phyloP scores from a whole-genome alignment of 2,329 filamentous ascomycete species.

The Onygenales sp. region DNA sequence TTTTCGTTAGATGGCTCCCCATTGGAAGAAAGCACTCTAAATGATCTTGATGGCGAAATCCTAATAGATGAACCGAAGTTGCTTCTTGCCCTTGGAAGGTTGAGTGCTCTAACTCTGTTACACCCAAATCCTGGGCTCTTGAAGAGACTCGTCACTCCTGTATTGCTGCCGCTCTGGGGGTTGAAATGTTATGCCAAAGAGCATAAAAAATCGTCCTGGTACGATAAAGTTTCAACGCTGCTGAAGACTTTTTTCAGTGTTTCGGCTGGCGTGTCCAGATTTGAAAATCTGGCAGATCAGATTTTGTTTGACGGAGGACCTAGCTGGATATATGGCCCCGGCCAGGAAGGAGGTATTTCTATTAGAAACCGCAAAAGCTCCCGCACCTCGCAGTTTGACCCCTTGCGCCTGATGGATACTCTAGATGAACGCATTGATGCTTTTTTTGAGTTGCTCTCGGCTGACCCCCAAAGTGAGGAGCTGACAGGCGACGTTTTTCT shows the following conservation, averaged over 20 bases:
- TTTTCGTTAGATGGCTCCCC: conserved; percentile 13
- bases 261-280: conserved; percentile 25
- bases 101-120: conserved; percentile 27
- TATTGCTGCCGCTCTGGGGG: conserved; percentile 34
- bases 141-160: conserved; percentile 30
- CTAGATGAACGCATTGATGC: conserved; percentile 29
- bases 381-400: conserved; percentile 12
- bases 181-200: conserved; percentile 28
- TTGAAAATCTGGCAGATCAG: conserved; percentile 31
- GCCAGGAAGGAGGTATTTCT: conserved; percentile 15
- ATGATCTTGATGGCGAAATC: conserved; percentile 5
- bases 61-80: conserved; percentile 22
- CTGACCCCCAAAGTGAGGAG: conserved; percentile 32
- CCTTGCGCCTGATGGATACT: conserved; percentile 25
- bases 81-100: conserved; percentile 23
- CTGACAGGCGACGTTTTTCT: conserved; percentile 33
- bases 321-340: conserved; percentile 26
- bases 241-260: conserved; percentile 33
- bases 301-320: conserved; percentile 31
- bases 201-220: conserved; percentile 15
- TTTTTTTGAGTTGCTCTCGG: conserved; percentile 26
- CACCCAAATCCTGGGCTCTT: conserved; percentile 36
- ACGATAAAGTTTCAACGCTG: conserved; percentile 23
- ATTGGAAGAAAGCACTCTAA: neutral
- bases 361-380: conserved; percentile 18